Conservation (phyloP, 164 flowering plant species). For the Aristolochia fimbriata region DNA sequence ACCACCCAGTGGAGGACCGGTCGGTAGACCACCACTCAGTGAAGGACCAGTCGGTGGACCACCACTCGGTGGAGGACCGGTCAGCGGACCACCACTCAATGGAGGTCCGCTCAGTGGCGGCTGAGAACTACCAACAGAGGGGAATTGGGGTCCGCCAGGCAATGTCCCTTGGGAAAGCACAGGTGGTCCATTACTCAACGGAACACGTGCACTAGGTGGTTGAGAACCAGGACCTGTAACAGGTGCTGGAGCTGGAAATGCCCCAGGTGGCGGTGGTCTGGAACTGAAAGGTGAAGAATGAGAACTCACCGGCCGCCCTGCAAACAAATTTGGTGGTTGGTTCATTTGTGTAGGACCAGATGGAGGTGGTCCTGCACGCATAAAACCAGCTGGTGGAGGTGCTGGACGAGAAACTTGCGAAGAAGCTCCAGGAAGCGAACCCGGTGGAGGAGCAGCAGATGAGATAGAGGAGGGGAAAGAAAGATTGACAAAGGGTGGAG, state of each 20-base stretch:
- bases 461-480: conserved; percentile 19
- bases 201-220: conserved; percentile 21
- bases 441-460: conserved; percentile 7
- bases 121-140: conserved; percentile 24
- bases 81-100: too few species aligned
- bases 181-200: conserved; percentile 57
- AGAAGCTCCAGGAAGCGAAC: conserved; percentile 18
- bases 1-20: too few species aligned
- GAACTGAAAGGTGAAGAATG: conserved; percentile 40
- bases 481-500: conserved; percentile 34
- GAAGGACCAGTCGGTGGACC: too few species aligned
- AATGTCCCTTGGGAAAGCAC: conserved; percentile 19
- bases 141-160: conserved; percentile 32
- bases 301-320: conserved; percentile 40
- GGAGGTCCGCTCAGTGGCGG: conserved; percentile 41
- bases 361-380: conserved; percentile 22
- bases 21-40: too few species aligned
- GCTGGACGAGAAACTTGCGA: conserved; percentile 21
- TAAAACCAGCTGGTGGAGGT: conserved; percentile 25
- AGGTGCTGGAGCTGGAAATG: conserved; percentile 25
- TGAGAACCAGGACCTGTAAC: conserved; percentile 23
- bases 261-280: conserved; percentile 34
- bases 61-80: too few species aligned
- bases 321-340: conserved; percentile 25
- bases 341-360: conserved; percentile 25